Percentiles rank a stretch among this genome's conserved stretches.
Evolutionary conservation across 202 grass and related monocot genomes (phyloP).

Genomic region (Panicum virgatum): DNA sequence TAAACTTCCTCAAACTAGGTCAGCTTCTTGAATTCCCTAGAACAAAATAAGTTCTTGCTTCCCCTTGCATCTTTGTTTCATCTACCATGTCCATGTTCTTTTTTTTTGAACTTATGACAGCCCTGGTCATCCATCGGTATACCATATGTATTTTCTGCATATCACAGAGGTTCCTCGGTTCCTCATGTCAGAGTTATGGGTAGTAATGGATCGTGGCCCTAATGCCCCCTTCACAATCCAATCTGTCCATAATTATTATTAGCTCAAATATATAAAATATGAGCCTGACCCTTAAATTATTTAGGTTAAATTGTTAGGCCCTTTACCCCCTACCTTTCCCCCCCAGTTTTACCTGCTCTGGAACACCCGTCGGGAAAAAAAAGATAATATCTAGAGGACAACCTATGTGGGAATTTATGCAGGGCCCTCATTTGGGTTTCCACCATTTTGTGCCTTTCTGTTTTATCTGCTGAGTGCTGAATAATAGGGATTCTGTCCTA

Average conservation of each 20-base stretch:
- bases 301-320: too few relatives aligned
- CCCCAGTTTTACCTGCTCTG: not conserved
- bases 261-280: too few relatives aligned
- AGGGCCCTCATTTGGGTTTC: not conserved
- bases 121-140: not conserved
- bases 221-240: too few relatives aligned
- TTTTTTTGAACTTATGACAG: not conserved
- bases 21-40: not conserved
- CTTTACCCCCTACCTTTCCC: too few relatives aligned
- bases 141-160: not conserved
- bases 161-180: not conserved
- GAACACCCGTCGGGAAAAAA: not conserved
- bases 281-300: too few relatives aligned
- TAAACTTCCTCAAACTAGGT: not conserved
- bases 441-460: not conserved
- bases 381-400: not conserved
- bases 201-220: too few relatives aligned
- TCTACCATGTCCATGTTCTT: not conserved
- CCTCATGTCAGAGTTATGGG: not conserved
- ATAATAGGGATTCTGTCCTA: not conserved
- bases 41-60: not conserved
- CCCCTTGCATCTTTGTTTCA: too few relatives aligned
- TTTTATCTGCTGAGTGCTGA: not conserved
- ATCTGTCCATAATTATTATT: too few relatives aligned
- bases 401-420: not conserved